A percentile compares a stretch with the other conserved stretches of the same genome.
Conservation (phyloP, 1,284 basidiomycete genomes). For the Porogramme epimiltina region DNA sequence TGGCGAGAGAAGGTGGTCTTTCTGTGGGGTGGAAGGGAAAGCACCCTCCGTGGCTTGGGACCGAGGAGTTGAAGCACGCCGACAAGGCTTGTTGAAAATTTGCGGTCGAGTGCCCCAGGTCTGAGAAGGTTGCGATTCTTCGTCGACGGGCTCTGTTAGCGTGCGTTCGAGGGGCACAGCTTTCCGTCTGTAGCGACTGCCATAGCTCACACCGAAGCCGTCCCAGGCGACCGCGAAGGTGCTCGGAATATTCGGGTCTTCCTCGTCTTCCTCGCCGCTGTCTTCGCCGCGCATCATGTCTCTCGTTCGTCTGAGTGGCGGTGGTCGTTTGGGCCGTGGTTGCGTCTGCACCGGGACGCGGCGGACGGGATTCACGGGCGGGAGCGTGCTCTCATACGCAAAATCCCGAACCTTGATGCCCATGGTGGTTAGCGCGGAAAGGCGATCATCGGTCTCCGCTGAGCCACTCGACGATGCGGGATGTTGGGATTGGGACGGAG, state of each 20-base stretch:
- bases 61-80: neutral
- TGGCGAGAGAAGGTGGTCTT: constrained; percentile 2
- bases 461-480: neutral
- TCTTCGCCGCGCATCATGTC: constrained; percentile 17
- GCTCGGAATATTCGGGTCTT: constrained; percentile 13
- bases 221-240: constrained; percentile 23
- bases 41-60: constrained; percentile 1
- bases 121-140: constrained; percentile 30
- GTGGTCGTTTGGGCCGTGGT: constrained; percentile 34
- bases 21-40: constrained; percentile 13
- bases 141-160: constrained; percentile 50
- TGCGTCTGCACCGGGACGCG: constrained; percentile 47
- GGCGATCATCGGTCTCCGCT: neutral
- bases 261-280: constrained; percentile 30
- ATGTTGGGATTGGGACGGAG: constrained; percentile 12
- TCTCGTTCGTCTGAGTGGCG: constrained; percentile 39
- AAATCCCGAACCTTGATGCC: constrained; percentile 75
- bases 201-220: constrained; percentile 14
- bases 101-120: constrained; percentile 19
- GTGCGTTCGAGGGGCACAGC: constrained; percentile 41
- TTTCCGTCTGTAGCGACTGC: constrained; percentile 30
- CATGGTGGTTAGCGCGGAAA: constrained; percentile 35
- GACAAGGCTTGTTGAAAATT: constrained; percentile 3
- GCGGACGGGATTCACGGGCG: constrained; percentile 54
- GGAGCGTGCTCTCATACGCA: constrained; percentile 65